Percentiles rank a stretch among this genome's conserved stretches.
Conservation (phyloP, 2,329 filamentous ascomycete genomes). For the Phyllosticta citrichinensis region DNA sequence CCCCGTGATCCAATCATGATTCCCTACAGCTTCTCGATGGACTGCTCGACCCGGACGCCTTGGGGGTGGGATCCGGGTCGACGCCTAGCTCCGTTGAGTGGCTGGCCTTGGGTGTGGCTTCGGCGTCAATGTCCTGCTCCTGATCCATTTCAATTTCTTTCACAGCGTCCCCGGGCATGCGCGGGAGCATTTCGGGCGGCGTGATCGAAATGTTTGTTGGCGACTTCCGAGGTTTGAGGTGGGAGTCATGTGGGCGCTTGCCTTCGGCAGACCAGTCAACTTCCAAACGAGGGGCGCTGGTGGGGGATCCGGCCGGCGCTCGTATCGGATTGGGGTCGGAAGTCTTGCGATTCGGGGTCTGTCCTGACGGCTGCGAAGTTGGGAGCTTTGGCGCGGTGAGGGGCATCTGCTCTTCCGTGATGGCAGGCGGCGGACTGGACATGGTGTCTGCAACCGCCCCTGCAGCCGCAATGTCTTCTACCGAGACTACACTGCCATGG, state of each 20-base stretch:
- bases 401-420: slow-evolving; percentile 30
- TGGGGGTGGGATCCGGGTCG: slow-evolving; percentile 34
- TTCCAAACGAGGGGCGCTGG: neutral
- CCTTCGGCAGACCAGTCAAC: neutral
- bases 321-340: neutral
- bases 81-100: slow-evolving; percentile 19
- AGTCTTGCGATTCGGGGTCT: slow-evolving; percentile 9
- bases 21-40: neutral
- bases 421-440: slow-evolving; percentile 26
- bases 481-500: slow-evolving; percentile 61
- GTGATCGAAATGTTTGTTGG: slow-evolving; percentile 27
- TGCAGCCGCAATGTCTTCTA: slow-evolving; percentile 33
- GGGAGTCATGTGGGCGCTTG: slow-evolving; percentile 8
- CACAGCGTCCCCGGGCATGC: slow-evolving; percentile 30
- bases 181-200: slow-evolving; percentile 42
- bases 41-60: slow-evolving; percentile 16
- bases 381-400: slow-evolving; percentile 1
- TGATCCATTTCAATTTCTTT: slow-evolving; percentile 26
- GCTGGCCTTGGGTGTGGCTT: slow-evolving; percentile 29
- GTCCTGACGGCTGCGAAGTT: slow-evolving; percentile 13
- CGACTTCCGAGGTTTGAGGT: neutral
- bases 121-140: slow-evolving; percentile 8
- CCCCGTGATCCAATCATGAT: neutral
- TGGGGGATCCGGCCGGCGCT: neutral
- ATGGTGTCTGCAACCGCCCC: slow-evolving; percentile 18